Evolutionary conservation across 768 basidiomycete species (phyloP).

Genomic region (Phallus indusiatus): DNA sequence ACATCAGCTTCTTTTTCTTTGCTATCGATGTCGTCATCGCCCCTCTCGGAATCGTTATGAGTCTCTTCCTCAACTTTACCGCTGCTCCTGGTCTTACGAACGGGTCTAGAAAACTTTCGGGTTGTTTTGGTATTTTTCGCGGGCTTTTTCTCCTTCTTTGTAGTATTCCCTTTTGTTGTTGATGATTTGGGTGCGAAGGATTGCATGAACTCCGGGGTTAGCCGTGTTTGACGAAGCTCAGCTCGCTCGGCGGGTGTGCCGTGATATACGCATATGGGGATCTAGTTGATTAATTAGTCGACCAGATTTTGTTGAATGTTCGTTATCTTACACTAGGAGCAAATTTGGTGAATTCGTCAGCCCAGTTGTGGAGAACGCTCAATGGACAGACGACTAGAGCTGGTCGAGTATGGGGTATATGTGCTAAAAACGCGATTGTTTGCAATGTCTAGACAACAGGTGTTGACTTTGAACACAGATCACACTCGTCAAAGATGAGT

Average conservation of each 20-base stretch:
- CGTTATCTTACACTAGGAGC: conserved; percentile 54
- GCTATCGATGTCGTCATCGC: conserved; percentile 50
- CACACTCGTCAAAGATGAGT: conserved; percentile 10
- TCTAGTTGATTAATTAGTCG: conserved; percentile 31
- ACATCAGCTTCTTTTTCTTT: conserved; percentile 23
- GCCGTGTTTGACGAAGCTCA: conserved; percentile 57
- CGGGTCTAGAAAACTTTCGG: background rate
- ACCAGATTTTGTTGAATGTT: background rate
- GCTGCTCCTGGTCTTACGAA: background rate
- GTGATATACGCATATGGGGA: conserved; percentile 87
- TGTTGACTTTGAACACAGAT: background rate
- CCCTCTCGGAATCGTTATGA: conserved; percentile 15
- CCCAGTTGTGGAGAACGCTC: conserved; percentile 90
- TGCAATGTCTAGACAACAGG: conserved; percentile 68
- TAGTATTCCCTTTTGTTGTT: background rate
- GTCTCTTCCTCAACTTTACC: conserved; percentile 11
- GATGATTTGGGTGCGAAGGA: conserved; percentile 1
- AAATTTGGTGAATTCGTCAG: conserved; percentile 74
- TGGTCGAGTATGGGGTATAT: conserved; percentile 69
- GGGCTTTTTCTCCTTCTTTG: background rate
- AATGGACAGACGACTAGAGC: conserved; percentile 90
- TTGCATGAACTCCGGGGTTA: conserved; percentile 22
- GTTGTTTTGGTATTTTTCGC: background rate
- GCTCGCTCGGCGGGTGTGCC: conserved; percentile 76
- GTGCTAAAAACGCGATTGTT: conserved; percentile 88